These are phyloP conservation scores for Lachnellula cervina DNA, from an alignment of 2,329 filamentous ascomycete species.

Conservation along the genomic window DNA sequence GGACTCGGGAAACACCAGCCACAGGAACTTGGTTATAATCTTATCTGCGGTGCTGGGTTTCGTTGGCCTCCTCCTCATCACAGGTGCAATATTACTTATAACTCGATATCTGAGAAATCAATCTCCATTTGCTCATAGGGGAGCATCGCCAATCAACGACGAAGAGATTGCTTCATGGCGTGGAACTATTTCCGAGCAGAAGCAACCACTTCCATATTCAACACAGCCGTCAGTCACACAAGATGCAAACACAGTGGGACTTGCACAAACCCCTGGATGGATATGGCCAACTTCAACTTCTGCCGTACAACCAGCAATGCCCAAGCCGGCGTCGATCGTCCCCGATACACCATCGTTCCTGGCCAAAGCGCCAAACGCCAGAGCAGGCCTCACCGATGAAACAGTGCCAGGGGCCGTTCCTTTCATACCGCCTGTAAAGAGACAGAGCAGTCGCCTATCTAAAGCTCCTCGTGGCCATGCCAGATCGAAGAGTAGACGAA, in stretches of 20 bases:
- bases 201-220: constrained; percentile 8
- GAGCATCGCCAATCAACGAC: constrained; percentile 58
- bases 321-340: constrained; percentile 27
- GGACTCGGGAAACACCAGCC: background rate
- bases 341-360: constrained; percentile 41
- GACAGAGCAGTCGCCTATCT: constrained; percentile 49
- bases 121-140: constrained; percentile 45
- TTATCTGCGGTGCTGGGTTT: constrained; percentile 26
- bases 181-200: constrained; percentile 18
- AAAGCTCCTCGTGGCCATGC: constrained; percentile 36
- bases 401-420: constrained; percentile 55
- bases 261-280: constrained; percentile 22
- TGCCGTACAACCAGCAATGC: constrained; percentile 19
- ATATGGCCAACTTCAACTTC: constrained; percentile 24
- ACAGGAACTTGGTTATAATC: constrained; percentile 22
- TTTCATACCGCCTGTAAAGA: constrained; percentile 49
- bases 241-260: constrained; percentile 7
- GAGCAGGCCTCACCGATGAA: constrained; percentile 58
- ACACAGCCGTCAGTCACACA: constrained; percentile 8
- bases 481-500: constrained; percentile 28
- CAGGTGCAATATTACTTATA: constrained; percentile 16
- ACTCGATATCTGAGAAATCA: constrained; percentile 24
- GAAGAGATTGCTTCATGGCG: constrained; percentile 62
- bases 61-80: constrained; percentile 22
- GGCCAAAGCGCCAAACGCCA: constrained; percentile 57